Evolutionary conservation across 176 grass and related monocot species (phyloP).

Genomic region (Rhynchospora breviuscula): DNA sequence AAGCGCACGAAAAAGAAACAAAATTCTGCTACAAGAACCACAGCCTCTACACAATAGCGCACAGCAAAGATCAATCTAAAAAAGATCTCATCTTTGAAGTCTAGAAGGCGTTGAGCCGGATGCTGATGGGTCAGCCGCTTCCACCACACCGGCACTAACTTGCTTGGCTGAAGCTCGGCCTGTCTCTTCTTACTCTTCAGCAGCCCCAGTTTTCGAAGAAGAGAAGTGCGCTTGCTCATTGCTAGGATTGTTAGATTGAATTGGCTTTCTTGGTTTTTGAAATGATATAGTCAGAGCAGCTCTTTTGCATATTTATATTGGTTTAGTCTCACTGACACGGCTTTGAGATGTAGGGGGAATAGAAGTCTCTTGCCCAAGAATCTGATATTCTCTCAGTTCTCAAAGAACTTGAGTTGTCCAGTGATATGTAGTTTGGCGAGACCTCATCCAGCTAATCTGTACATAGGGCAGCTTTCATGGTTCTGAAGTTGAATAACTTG

Average conservation of each 20-base stretch:
- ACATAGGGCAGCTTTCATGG: not conserved
- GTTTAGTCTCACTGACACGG: not conserved
- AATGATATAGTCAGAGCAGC: conserved; percentile 3
- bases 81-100: not conserved
- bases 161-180: not conserved
- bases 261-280: not conserved
- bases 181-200: not conserved
- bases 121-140: not conserved
- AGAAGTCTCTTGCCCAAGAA: not conserved
- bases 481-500: not conserved
- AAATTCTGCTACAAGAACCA: conserved; percentile 4
- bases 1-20: conserved; percentile 37
- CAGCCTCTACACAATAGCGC: conserved; percentile 22
- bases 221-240: conserved; percentile 6
- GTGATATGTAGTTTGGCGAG: not conserved
- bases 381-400: not conserved
- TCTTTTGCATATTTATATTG: not conserved
- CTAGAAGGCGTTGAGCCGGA: not conserved
- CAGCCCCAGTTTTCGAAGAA: not conserved
- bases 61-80: not conserved
- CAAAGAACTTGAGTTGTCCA: not conserved
- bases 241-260: not conserved
- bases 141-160: not conserved
- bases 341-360: not conserved
- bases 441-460: not conserved